Percentiles rank a stretch among this genome's conserved stretches.
phyloP scores from a whole-genome alignment of 768 basidiomycete genomes.

The Porphyrellus cyaneotinctus region DNA sequence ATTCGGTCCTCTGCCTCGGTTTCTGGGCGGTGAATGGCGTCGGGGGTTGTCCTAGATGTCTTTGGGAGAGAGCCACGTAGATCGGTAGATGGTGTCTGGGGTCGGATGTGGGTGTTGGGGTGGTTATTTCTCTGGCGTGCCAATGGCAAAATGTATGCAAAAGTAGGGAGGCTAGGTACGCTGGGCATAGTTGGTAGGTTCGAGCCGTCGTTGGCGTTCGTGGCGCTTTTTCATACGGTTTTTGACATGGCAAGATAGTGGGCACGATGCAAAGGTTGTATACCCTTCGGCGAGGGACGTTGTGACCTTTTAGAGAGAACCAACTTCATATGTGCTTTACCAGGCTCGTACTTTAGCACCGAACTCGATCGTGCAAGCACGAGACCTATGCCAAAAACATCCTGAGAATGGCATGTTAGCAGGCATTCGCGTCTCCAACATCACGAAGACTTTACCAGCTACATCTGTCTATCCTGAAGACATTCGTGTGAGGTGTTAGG shows the following conservation, averaged over 20 bases:
- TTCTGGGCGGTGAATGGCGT: not conserved
- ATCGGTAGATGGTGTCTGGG: not conserved
- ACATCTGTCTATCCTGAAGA: too few species aligned
- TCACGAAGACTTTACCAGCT: too few species aligned
- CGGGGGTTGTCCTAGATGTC: not conserved
- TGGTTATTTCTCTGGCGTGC: not conserved
- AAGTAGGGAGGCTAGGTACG: not conserved
- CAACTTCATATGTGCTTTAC: too few species aligned
- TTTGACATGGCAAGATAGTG: not conserved
- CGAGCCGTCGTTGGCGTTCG: not conserved
- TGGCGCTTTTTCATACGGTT: not conserved
- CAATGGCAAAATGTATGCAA: not conserved
- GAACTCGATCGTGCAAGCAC: too few species aligned
- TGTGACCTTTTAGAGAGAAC: too few species aligned
- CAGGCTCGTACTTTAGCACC: too few species aligned
- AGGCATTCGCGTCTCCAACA: too few species aligned
- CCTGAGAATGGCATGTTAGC: too few species aligned
- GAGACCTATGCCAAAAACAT: too few species aligned
- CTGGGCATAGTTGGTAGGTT: not conserved
- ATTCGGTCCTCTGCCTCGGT: not conserved
- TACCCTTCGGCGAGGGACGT: too few species aligned
- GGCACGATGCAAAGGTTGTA: too few species aligned
- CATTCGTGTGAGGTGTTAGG: too few species aligned
- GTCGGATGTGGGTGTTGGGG: not conserved
- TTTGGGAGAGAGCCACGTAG: not conserved